These are phyloP conservation scores for Suhomyces kilbournensis DNA, from an alignment of 805 yeast genomes.

Conservation along the genomic window DNA sequence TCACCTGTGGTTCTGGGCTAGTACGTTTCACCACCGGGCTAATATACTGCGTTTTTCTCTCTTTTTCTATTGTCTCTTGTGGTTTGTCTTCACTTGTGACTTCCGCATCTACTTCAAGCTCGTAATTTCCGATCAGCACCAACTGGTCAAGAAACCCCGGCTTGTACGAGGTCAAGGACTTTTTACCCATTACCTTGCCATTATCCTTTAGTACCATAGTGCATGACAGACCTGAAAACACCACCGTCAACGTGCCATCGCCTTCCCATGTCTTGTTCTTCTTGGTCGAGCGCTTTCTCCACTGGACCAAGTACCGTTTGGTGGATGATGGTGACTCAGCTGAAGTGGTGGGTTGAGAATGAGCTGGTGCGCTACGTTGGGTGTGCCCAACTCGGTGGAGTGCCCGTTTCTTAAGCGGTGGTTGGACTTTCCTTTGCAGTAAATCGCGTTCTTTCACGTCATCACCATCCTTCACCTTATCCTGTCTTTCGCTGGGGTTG, in stretches of 20 bases:
- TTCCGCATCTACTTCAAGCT: slow-evolving; percentile 58
- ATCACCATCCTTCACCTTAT: background rate
- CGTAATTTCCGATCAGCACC: slow-evolving; percentile 54
- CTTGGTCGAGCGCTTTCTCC: slow-evolving; percentile 69
- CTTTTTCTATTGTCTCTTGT: background rate
- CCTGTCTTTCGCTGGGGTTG: background rate
- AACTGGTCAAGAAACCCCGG: slow-evolving; percentile 20
- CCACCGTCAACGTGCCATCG: slow-evolving; percentile 60
- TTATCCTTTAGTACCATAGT: slow-evolving; percentile 8
- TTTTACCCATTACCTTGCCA: slow-evolving; percentile 9
- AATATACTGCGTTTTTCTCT: background rate
- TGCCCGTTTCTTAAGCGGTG: background rate
- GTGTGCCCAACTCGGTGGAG: background rate
- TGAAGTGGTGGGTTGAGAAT: background rate
- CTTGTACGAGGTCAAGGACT: slow-evolving; percentile 8
- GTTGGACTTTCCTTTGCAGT: background rate
- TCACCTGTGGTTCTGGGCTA: background rate
- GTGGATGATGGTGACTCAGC: background rate
- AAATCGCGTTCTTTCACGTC: background rate
- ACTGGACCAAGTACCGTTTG: slow-evolving; percentile 40
- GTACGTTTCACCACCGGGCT: no score
- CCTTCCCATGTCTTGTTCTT: slow-evolving; percentile 95
- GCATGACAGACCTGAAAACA: background rate
- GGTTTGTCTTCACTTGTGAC: slow-evolving; percentile 1
- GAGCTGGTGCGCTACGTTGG: background rate